Evolutionary conservation across 2,329 filamentous ascomycete species (phyloP), one percentile per base, ranked within the genome.

Genomic region (Harringtonia aguacate): DNA sequence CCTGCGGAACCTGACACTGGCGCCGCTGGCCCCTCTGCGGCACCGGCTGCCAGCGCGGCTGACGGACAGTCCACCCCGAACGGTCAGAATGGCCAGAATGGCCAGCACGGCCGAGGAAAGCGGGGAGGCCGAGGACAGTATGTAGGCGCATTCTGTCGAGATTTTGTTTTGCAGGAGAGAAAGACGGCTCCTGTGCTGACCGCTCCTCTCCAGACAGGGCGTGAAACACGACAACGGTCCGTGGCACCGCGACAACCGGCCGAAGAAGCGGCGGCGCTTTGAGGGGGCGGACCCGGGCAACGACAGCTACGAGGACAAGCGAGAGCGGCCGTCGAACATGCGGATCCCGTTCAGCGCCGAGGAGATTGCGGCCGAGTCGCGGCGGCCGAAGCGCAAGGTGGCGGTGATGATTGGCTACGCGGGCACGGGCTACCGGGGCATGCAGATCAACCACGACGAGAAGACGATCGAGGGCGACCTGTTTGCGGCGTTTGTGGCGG

Each of bases 401-500:
- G 92, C 90, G 34, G 88, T 98, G 28, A 69, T 97, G 70, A 81
- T 98, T 54, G 92, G 92, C 15, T 98, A 98, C 63, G 88, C 89
- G 7, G 92, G 92, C 40, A 95, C 87, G 10, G 92, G 92, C 15
- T 98, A 98, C 70, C 89, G 87, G 66, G 92, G 92, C 56, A 94
- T 98, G 81, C 92, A 98, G 66, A 84, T 98, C 59, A 81, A 82
- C 61, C 72, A 72, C 55, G 67, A 79, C 51, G 81, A 95, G 58
- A 89, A 88, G 67, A 98, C 90, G 0, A 97, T 98, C 51, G 92
- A 98, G 66, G 86, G 90, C 36, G 92, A 98, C 55, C 70, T 98
- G 4, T 98, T 98, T 66, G 77, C 79, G 28, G 92, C 92, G 4
- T 90, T 98, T 54, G 84, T 98, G 49, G 79, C 80, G 4, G 89